Conservation (phyloP, 1,139 yeast genomes). For the Nakaseomyces sp. region DNA sequence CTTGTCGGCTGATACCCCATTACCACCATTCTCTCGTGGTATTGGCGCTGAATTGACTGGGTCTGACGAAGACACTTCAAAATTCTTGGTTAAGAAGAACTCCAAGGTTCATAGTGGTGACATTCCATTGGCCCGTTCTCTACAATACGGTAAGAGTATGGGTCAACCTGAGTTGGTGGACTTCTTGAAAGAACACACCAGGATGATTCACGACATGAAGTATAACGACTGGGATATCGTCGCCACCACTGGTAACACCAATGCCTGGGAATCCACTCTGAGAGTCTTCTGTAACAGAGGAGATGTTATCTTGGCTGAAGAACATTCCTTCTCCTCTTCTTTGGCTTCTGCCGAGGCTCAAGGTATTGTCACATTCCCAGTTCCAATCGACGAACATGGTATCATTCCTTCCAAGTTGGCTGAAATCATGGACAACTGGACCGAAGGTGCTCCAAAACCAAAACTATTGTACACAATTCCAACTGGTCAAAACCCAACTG, state of each 20-base stretch:
- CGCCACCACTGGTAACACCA: slow-evolving; percentile 74
- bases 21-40: slow-evolving; percentile 68
- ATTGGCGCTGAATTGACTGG: slow-evolving; percentile 57
- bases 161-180: slow-evolving; percentile 65
- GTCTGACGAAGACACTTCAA: slow-evolving; percentile 35
- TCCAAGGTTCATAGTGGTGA: slow-evolving; percentile 41
- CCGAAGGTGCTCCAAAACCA: slow-evolving; percentile 55
- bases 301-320: slow-evolving; percentile 74
- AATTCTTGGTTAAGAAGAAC: slow-evolving; percentile 36
- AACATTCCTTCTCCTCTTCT: slow-evolving; percentile 74
- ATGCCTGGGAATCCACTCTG: slow-evolving; percentile 76
- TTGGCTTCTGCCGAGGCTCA: slow-evolving; percentile 72
- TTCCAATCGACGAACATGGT: slow-evolving; percentile 72
- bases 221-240: slow-evolving; percentile 62
- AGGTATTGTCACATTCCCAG: slow-evolving; percentile 62
- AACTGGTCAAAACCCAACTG: slow-evolving; percentile 96
- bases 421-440: slow-evolving; percentile 60
- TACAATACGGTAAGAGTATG: slow-evolving; percentile 81
- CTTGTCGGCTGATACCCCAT: slow-evolving; percentile 59
- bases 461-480: slow-evolving; percentile 77
- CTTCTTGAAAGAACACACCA: slow-evolving; percentile 74
- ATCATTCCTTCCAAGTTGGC: slow-evolving; percentile 67
- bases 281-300: slow-evolving; percentile 75
- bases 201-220: slow-evolving; percentile 48
- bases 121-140: slow-evolving; percentile 70